Evolutionary conservation across 805 yeast genomes (phyloP), one percentile per base, ranked within the genome.

Genomic region (Starmerella floricola): DNA sequence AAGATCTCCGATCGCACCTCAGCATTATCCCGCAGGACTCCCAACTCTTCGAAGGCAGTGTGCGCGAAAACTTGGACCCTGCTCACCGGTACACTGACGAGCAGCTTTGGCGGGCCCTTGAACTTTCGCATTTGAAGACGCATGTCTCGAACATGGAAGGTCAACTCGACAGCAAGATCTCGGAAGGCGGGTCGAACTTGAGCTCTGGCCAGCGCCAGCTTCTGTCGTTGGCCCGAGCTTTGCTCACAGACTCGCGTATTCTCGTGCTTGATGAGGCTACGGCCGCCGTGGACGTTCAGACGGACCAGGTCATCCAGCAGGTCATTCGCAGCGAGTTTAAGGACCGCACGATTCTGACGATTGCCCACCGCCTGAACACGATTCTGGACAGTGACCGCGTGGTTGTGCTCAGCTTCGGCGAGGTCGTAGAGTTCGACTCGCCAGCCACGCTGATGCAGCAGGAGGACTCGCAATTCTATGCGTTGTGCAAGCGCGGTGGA

Each of bases 21-120:
- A 79, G 91, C 2, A 87, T 86, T 50, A 86, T 86, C 50, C 96
- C 96, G 2, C 95, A 86, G 61, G 96, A 86, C 60, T 81, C 95
- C 0, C 95, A 87, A 60, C 84, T 84, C 8, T 79, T 87, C 58
- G 83, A 83, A 63, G 95, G 95, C 29, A 72, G 91, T 0, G 65
- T 86, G 11, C 70, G 95, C 54, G 80, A 83, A 36, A 86, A 86
- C 59, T 69, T 88, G 52, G 97, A 88, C 60, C 97, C 97, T 20
- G 74, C 80, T 2, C 64, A 69, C 17, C 65, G 63, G 39, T 75
- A 74, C 56, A 62, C 72, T 3, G 95, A 85, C 59, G 79, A 78
- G n/a, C 73, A 78, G 47, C 68, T 86, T n/a, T 85, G 94, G 94
- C 65, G 68, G 23, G 91, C 79, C 0, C 65, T 86, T 41, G 85